Evolutionary conservation across 495 filamentous ascomycete species (phyloP).

Genomic region (Hyaloscypha finlandica): DNA sequence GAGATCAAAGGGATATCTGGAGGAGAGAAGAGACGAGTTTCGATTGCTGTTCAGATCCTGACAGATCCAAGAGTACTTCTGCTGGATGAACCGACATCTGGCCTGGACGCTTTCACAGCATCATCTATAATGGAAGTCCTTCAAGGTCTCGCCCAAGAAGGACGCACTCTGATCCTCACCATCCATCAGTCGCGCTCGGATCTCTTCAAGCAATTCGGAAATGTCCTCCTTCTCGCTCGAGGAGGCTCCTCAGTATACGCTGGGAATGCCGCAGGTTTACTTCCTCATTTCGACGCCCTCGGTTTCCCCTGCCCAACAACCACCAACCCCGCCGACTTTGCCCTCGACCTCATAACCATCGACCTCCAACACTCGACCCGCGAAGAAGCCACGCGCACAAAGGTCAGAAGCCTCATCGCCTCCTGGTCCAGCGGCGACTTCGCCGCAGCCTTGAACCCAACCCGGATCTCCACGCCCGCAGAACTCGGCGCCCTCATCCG

Average conservation of each 20-base stretch:
- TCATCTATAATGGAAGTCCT: slow-evolving; percentile 74
- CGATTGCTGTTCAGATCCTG: slow-evolving; percentile 74
- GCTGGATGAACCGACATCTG: slow-evolving; percentile 75
- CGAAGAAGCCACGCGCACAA: slow-evolving; percentile 59
- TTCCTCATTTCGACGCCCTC: slow-evolving; percentile 59
- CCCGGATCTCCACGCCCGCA: slow-evolving; percentile 61
- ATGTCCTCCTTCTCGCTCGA: slow-evolving; percentile 66
- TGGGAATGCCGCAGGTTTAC: slow-evolving; percentile 63
- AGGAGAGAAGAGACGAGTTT: slow-evolving; percentile 73
- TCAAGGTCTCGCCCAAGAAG: slow-evolving; percentile 67
- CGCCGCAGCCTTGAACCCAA: slow-evolving; percentile 35
- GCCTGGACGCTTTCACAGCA: slow-evolving; percentile 75
- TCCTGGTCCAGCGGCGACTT: slow-evolving; percentile 47
- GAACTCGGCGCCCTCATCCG: slow-evolving; percentile 67
- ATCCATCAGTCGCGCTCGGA: slow-evolving; percentile 77
- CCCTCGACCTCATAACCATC: slow-evolving; percentile 72
- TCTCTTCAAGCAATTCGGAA: slow-evolving; percentile 69
- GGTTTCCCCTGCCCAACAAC: slow-evolving; percentile 64
- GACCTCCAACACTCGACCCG: slow-evolving; percentile 63
- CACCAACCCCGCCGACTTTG: slow-evolving; percentile 77
- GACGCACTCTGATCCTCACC: slow-evolving; percentile 70
- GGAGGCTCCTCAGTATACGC: slow-evolving; percentile 69
- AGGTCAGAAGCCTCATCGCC: slow-evolving; percentile 58
- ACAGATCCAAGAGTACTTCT: slow-evolving; percentile 70
- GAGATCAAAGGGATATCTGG: slow-evolving; percentile 75